A percentile compares a stretch with the other conserved stretches of the same genome.
phyloP scores from a whole-genome alignment of 1,284 basidiomycete species.

The Tilletia indica region DNA sequence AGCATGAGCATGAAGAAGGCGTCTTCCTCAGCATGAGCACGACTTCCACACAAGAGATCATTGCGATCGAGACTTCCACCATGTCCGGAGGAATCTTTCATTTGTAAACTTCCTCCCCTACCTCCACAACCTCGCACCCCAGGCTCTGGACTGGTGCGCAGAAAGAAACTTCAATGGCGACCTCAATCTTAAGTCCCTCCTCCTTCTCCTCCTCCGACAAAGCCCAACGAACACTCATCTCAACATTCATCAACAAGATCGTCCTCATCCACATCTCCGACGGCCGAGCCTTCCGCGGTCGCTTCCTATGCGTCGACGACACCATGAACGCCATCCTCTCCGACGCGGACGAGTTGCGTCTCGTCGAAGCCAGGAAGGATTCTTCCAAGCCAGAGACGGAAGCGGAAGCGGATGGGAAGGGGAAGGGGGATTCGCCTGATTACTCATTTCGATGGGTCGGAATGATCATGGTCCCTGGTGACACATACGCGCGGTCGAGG shows the following conservation, averaged over 20 bases:
- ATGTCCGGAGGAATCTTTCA: too few species aligned
- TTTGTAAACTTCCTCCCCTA: too few species aligned
- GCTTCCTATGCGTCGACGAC: conserved; percentile 41
- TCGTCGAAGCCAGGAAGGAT: background rate
- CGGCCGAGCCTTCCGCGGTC: conserved; percentile 43
- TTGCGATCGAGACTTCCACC: too few species aligned
- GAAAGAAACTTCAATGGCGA: background rate
- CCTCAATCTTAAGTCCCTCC: background rate
- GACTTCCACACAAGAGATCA: too few species aligned
- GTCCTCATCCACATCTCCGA: conserved; percentile 39
- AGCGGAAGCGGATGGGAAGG: conserved; percentile 9
- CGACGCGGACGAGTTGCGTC: conserved; percentile 30
- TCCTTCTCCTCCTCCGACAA: conserved; percentile 3
- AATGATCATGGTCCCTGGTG: conserved; percentile 46
- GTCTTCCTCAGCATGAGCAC: too few species aligned
- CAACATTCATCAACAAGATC: conserved; percentile 31
- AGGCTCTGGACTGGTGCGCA: background rate
- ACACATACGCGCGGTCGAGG: conserved; percentile 32
- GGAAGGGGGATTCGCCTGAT: background rate
- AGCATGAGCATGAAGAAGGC: too few species aligned
- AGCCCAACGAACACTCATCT: background rate
- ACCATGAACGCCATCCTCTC: conserved; percentile 39
- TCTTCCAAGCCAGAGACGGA: conserved; percentile 17
- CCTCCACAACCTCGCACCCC: too few species aligned
- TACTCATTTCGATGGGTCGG: conserved; percentile 32